Evolutionary conservation across 176 grass and related monocot species (phyloP).

Genomic region (Chloris gayana): DNA sequence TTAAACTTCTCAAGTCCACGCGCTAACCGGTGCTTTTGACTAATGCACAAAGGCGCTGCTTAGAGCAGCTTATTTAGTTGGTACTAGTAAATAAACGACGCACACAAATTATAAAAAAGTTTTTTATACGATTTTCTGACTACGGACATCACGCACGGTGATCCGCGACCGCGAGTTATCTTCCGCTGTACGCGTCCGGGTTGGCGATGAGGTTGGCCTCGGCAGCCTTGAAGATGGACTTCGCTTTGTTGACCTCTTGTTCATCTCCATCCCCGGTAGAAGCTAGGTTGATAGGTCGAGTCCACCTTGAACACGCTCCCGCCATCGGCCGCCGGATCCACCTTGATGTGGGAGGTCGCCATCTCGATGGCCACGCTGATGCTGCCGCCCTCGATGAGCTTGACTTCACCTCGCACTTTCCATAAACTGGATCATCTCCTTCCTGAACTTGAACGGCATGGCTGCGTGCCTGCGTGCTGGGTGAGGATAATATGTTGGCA

Average conservation of each 20-base stretch:
- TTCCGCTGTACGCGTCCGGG: constrained; percentile 48
- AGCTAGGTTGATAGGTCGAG: constrained; percentile 46
- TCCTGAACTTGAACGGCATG: constrained; percentile 47
- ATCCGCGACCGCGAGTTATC: too few species aligned
- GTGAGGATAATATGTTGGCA: too few species aligned
- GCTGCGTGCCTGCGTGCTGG: constrained; percentile 42
- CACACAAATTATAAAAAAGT: too few species aligned
- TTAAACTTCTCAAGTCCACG: too few species aligned
- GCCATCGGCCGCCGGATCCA: constrained; percentile 54
- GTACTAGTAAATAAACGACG: too few species aligned
- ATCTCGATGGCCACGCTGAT: constrained; percentile 50
- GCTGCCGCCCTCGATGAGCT: constrained; percentile 64
- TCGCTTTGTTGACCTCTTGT: constrained; percentile 51
- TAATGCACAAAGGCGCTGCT: too few species aligned
- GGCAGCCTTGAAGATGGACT: constrained; percentile 58
- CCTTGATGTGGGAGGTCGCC: constrained; percentile 55
- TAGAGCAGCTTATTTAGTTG: too few species aligned
- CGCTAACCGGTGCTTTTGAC: too few species aligned
- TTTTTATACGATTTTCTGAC: too few species aligned
- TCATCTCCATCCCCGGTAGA: constrained; percentile 44
- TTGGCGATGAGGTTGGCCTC: constrained; percentile 68
- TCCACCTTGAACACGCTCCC: constrained; percentile 63
- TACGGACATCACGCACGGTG: too few species aligned
- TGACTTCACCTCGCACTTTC: constrained; percentile 71
- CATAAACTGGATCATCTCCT: constrained; percentile 70